Percentiles rank a stretch among this genome's conserved stretches.
Evolutionary conservation across 495 filamentous ascomycete species (phyloP).

Genomic region (Clohesyomyces aquaticus): DNA sequence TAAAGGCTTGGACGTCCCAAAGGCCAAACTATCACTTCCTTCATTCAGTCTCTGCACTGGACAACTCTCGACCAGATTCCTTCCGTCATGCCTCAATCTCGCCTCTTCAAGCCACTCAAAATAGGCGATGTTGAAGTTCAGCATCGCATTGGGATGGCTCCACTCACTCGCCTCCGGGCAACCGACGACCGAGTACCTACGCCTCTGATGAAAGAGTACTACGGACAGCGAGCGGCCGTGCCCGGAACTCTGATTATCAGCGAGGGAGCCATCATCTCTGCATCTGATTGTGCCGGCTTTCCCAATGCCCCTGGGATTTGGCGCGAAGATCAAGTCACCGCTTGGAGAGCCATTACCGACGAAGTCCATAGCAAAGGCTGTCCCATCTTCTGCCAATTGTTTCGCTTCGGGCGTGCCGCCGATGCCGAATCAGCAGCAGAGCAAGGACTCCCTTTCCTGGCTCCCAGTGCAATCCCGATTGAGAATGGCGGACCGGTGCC

Average conservation of each 20-base stretch:
- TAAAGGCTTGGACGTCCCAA: not conserved
- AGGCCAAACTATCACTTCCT: not conserved
- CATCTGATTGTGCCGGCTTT: constrained; percentile 2
- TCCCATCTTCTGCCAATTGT: constrained; percentile 29
- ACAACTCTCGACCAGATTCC: constrained; percentile 5
- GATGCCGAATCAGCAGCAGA: constrained; percentile 47
- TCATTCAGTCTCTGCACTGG: not conserved
- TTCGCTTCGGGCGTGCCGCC: constrained; percentile 45
- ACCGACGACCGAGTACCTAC: constrained; percentile 50
- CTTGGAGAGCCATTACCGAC: constrained; percentile 24
- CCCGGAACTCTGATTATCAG: constrained; percentile 65
- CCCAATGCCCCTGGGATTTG: constrained; percentile 25
- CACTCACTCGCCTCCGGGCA: constrained; percentile 52
- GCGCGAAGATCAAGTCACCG: constrained; percentile 21
- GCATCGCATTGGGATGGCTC: constrained; percentile 47
- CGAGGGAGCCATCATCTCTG: constrained; percentile 66
- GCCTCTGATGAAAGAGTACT: constrained; percentile 59
- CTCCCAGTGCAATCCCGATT: constrained; percentile 18
- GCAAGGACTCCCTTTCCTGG: constrained; percentile 42
- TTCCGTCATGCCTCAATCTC: constrained; percentile 16
- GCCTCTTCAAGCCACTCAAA: constrained; percentile 28
- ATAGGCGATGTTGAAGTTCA: constrained; percentile 19
- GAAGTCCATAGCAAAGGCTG: constrained; percentile 27
- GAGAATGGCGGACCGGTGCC: constrained; percentile 3
- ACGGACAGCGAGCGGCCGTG: constrained; percentile 59